phyloP scores from a whole-genome alignment of 176 grass and related monocot genomes.

The Phragmites australis region DNA sequence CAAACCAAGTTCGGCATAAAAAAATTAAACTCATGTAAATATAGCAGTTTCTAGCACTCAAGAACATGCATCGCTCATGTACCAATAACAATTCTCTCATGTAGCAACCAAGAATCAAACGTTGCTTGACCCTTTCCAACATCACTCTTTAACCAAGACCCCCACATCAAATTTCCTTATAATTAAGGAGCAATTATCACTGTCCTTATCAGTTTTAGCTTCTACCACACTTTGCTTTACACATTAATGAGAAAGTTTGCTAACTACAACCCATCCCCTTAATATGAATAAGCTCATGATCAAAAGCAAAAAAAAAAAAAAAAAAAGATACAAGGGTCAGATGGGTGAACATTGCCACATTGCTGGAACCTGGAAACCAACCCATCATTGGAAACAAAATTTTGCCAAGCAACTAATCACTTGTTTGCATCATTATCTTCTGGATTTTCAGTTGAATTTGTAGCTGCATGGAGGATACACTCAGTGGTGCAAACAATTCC shows the following conservation, averaged over 20 bases:
- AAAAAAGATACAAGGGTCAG: background rate
- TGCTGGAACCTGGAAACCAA: background rate
- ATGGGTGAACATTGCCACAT: background rate
- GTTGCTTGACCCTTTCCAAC: background rate
- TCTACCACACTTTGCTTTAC: no score
- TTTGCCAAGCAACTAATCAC: background rate
- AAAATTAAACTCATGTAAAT: background rate
- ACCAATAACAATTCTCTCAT: slow-evolving; percentile 4
- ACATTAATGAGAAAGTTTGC: no score
- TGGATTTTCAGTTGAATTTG: slow-evolving; percentile 17
- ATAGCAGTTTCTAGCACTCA: background rate
- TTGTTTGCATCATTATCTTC: background rate
- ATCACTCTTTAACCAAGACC: background rate
- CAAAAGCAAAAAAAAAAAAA: background rate
- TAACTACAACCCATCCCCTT: background rate
- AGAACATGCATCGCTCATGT: background rate
- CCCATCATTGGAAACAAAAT: slow-evolving; percentile 11
- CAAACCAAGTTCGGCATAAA: slow-evolving; percentile 9
- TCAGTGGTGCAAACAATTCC: slow-evolving; percentile 17
- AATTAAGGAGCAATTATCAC: background rate
- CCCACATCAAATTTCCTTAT: background rate
- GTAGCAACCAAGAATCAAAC: background rate
- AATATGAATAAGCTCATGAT: background rate
- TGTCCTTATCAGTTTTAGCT: background rate
- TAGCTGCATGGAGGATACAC: background rate